A percentile compares a stretch with the other conserved stretches of the same genome.
These are phyloP conservation scores for Arthroderma sp. DNA, from an alignment of 2,329 filamentous ascomycete species.

Conservation along the genomic window DNA sequence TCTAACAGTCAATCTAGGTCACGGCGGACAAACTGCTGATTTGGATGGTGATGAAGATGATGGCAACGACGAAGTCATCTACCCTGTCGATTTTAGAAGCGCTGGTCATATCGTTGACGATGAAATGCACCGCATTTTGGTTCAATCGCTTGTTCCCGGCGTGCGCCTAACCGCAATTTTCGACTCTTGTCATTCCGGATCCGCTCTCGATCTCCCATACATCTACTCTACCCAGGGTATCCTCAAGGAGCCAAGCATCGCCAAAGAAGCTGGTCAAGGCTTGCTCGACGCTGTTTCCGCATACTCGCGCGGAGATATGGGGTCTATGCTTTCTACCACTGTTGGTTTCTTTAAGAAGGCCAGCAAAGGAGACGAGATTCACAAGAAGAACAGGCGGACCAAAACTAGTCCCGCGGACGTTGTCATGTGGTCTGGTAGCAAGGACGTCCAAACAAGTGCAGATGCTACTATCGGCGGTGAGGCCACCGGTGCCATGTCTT, in stretches of 20 bases:
- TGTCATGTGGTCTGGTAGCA: conserved; percentile 95
- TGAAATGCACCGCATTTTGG: conserved; percentile 65
- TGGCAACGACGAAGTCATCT: conserved; percentile 66
- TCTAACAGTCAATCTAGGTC: conserved; percentile 36
- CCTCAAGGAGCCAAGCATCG: conserved; percentile 56
- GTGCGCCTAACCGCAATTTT: conserved; percentile 63
- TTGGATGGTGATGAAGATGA: conserved; percentile 64
- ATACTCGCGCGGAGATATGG: conserved; percentile 73
- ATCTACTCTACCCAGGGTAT: conserved; percentile 55
- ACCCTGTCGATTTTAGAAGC: conserved; percentile 58
- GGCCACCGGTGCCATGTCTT: conserved; percentile 96
- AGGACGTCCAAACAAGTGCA: conserved; percentile 87
- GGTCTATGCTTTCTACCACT: conserved; percentile 66
- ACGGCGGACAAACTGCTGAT: conserved; percentile 64
- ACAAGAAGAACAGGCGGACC: conserved; percentile 69
- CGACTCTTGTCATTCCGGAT: conserved; percentile 56
- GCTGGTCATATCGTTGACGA: conserved; percentile 67
- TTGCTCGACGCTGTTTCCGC: conserved; percentile 55
- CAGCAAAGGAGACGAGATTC: conserved; percentile 61
- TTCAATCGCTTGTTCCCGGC: conserved; percentile 62
- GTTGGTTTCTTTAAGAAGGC: conserved; percentile 81
- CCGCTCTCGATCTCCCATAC: conserved; percentile 53
- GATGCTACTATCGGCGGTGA: conserved; percentile 79
- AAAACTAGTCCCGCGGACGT: conserved; percentile 93
- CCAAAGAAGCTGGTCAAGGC: conserved; percentile 54